phyloP scores from a whole-genome alignment of 2,329 filamentous ascomycete genomes.

The Fusarium robinianum region DNA sequence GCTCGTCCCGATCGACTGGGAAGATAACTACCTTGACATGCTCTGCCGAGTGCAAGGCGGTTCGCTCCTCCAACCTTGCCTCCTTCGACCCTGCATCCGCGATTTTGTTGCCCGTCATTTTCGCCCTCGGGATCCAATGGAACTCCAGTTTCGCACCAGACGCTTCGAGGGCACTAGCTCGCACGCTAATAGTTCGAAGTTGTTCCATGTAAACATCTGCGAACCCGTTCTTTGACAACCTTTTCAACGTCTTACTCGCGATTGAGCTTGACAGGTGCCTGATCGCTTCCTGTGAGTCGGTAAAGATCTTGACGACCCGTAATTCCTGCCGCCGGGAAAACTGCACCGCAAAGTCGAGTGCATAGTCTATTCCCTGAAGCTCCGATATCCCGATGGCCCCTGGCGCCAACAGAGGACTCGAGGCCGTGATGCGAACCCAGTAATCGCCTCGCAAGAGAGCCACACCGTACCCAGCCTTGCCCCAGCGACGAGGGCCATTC shows the following conservation, averaged over 20 bases:
- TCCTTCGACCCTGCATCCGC: slow-evolving; percentile 20
- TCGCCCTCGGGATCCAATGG: slow-evolving; percentile 24
- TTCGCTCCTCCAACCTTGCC: slow-evolving; percentile 1
- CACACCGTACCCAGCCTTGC: slow-evolving; percentile 5
- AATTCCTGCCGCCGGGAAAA: neutral
- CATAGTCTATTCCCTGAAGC: slow-evolving; percentile 16
- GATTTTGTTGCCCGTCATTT: slow-evolving; percentile 10
- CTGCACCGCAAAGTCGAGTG: slow-evolving; percentile 17
- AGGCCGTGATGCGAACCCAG: slow-evolving; percentile 19
- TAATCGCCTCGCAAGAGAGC: slow-evolving; percentile 1
- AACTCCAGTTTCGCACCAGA: slow-evolving; percentile 14
- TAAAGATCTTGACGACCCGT: slow-evolving; percentile 18
- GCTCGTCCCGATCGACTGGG: neutral
- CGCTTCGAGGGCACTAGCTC: neutral
- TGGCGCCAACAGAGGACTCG: neutral
- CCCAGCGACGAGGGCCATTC: neutral
- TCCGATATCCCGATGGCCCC: neutral
- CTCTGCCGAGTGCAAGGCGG: neutral
- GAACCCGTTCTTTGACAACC: no score
- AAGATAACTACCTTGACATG: slow-evolving; percentile 9
- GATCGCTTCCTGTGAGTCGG: slow-evolving; percentile 6
- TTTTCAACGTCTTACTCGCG: neutral
- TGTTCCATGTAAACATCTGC: no score
- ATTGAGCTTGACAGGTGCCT: no score
- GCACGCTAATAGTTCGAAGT: neutral